Evolutionary conservation across 371 early-diverging fungal genomes (phyloP).

Genomic region (Capillidium rhysosporum): DNA sequence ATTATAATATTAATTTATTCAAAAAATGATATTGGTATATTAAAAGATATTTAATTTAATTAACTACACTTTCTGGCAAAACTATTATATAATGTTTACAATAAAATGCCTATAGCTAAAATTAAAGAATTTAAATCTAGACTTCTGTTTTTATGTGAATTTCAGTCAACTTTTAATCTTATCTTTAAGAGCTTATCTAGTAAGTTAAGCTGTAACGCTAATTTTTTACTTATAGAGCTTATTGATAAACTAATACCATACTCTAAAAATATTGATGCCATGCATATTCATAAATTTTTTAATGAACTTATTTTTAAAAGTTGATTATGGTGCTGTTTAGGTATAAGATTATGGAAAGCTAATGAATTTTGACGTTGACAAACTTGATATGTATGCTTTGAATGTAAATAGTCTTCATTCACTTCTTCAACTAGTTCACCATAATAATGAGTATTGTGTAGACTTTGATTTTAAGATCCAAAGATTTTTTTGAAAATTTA

Average conservation of each 20-base stretch:
- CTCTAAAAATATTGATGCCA: constrained; percentile 10
- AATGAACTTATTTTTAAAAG: constrained; percentile 5
- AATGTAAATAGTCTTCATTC: constrained; percentile 4
- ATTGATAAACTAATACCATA: constrained; percentile 10
- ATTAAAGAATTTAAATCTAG: background rate
- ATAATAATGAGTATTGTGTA: constrained; percentile 1
- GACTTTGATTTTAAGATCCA: background rate
- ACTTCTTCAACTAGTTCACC: constrained; percentile 7
- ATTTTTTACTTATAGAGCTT: constrained; percentile 7
- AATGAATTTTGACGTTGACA: constrained; percentile 10
- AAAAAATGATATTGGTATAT: no score
- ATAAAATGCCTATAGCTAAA: no score
- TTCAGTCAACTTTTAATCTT: constrained; percentile 6
- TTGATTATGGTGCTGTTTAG: constrained; percentile 8
- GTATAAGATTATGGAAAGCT: constrained; percentile 13
- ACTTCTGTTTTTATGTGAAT: constrained; percentile 9
- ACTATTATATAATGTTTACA: no score
- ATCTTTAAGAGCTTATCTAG: constrained; percentile 9
- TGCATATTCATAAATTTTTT: constrained; percentile 8
- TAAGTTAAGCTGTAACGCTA: constrained; percentile 9
- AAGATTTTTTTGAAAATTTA: background rate
- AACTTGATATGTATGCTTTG: constrained; percentile 7
- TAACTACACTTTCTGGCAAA: no score
- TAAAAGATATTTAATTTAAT: no score
- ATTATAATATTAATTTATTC: no score